Base-by-base conservation (phyloP, 2,329 filamentous ascomycete species). In the Chaetothyriales sp. region DNA sequence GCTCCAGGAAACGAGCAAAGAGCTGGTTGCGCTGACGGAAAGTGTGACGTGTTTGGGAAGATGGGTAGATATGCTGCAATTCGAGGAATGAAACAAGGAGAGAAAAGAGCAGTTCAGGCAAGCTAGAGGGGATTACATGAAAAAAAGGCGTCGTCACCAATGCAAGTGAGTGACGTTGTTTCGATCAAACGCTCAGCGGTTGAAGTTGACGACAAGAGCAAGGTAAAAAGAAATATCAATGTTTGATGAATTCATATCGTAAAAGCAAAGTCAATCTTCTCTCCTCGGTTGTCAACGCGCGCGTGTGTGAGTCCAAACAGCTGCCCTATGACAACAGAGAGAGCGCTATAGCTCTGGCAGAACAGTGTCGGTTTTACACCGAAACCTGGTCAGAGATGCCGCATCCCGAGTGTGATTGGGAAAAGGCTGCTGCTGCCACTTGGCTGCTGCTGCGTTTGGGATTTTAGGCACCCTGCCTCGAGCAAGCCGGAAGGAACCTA, bases 1-100 rank as follows among this genome's bases (percentile, higher is more conserved):
- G 26, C 50, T 62, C 5, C 56, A 57, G 7, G 61, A 51, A 39
- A 52, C 68, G 44, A 53, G 70, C 48, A 39, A 58, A 36, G 63
- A 65, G 44, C 50, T 72, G 45, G 56, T 55, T 18, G 51, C 57
- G 46, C 66, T 65, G 44, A 70, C 68, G 2, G 66, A 68, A 54
- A 61, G 58, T 49, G 66, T 67, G 57, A 63, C 64, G 20, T 53
- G 55, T 50, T 46, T 59, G n/a, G 58, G 58, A 15, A 51, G 51
- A 46, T 60, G 58, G 50, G 49, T 51, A 25, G 57, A 59, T 51
- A 53, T 48, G 18, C 49, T 55, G 44, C 48, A 47, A 45, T 45
- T 22, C 18, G 19, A 45, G 15, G 19, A 45, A 45, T 22, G 5
- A 26, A 18, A 12, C 1, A 26, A n/a, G 10, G 4, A 22, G 7